These are phyloP conservation scores for Coemansia aciculifera DNA, from an alignment of 192 early-diverging fungal species.

Conservation along the genomic window DNA sequence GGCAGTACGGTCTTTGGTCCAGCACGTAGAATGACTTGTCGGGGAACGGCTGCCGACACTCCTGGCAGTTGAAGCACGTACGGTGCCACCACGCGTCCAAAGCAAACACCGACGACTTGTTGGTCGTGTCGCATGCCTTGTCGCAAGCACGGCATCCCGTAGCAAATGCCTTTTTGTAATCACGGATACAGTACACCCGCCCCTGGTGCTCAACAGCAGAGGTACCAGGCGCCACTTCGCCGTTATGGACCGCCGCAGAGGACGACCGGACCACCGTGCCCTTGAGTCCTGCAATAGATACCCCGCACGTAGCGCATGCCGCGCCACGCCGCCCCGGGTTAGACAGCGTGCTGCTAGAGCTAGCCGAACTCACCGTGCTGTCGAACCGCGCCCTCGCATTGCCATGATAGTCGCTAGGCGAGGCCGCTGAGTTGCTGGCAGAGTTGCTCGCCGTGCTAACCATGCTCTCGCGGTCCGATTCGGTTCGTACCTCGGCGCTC, in stretches of 20 bases:
- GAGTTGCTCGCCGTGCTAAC: constrained; percentile 34
- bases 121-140: constrained; percentile 31
- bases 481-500: constrained; percentile 35
- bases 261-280: constrained; percentile 30
- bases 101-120: constrained; percentile 57
- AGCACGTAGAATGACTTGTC: constrained; percentile 83
- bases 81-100: constrained; percentile 68
- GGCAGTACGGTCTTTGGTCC: constrained; percentile 80
- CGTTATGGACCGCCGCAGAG: constrained; percentile 14
- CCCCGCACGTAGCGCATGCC: constrained; percentile 41
- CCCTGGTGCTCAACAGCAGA: constrained; percentile 44
- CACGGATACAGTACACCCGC: constrained; percentile 48
- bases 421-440: constrained; percentile 12
- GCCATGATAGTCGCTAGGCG: constrained; percentile 21
- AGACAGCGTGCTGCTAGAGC: constrained; percentile 54
- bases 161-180: constrained; percentile 16
- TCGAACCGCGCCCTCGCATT: constrained; percentile 31
- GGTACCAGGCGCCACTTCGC: constrained; percentile 28
- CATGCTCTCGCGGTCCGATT: constrained; percentile 55
- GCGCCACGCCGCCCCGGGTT: constrained; percentile 16
- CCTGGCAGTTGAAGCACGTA: constrained; percentile 63
- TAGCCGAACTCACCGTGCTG: constrained; percentile 47
- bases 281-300: constrained; percentile 8
- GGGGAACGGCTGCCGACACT: constrained; percentile 68
- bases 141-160: constrained; percentile 29